Evolutionary conservation across 306 rosid species (phyloP), one percentile per base, ranked within the genome.

Genomic region (Malus orientalis): DNA sequence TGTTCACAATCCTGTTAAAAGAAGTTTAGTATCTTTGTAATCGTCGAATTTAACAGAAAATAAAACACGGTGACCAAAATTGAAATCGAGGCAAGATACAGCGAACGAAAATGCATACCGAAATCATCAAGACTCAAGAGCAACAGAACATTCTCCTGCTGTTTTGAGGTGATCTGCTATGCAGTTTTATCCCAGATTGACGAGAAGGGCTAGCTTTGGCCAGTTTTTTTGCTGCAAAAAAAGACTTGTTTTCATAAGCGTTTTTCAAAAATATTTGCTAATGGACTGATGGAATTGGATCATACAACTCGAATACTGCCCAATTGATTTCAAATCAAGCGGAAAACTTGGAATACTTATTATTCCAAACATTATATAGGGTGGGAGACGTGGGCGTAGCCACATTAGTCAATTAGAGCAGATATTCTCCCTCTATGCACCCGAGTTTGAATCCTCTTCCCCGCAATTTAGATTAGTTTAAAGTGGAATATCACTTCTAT

Each of bases 201-300:
- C 89, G 91, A 3, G 89, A 83, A 76, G 96, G 93, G 81, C 57
- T 83, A n/a, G 92, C 89, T 84, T 87, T 88, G 4, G 85, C 97
- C 85, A 92, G 22, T 85, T 81, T 92, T 88, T 88, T 88, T 13
- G 89, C 97, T 92, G 90, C 85, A 83, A 69, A 76, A 76, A 78
- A 76, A 68, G 40, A 13, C 15, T 61, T 44, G 25, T 58, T 67
- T 73, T 11, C 32, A 19, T 74, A 27, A 61, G 78, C 72, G 36
- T 66, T 18, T 20, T 22, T 29, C 9, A 11, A 30, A 6, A 49
- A 15, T 49, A 49, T 49, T 49, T 49, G 55, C 55, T 49, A 5
- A 49, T 16, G 8, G 6, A 16, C 55, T 49, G 55, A 49, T 49
- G 12, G 45, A 42, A 42, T 10, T 12, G 45, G 12, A 42, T 42